Conservation (phyloP, 2,329 filamentous ascomycete genomes). For the Pezicula neosporulosa region DNA sequence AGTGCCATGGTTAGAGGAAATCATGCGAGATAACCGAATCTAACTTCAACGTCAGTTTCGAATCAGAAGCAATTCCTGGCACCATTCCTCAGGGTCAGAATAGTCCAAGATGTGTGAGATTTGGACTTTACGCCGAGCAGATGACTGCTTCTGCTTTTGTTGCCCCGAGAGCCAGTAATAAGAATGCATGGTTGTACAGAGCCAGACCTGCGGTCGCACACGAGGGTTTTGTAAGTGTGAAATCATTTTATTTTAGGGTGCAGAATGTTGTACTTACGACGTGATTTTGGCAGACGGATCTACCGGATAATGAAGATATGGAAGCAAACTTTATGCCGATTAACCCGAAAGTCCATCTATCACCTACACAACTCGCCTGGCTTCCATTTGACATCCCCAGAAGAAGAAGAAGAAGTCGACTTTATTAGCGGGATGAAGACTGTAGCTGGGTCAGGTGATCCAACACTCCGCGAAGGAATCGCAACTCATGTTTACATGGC, state of each 20-base stretch:
- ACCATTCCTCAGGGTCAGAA: conserved; percentile 36
- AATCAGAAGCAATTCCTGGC: conserved; percentile 37
- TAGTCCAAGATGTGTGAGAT: conserved; percentile 34
- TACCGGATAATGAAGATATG: conserved; percentile 29
- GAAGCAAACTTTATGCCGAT: conserved; percentile 39
- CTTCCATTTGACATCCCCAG: conserved; percentile 32
- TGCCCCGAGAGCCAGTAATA: conserved; percentile 36
- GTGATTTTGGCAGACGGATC: conserved; percentile 12
- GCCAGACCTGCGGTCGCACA: conserved; percentile 37
- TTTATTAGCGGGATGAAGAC: conserved; percentile 47
- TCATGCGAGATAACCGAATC: neutral
- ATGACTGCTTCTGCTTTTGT: conserved; percentile 42
- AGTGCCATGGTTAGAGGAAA: neutral
- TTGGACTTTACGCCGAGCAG: conserved; percentile 40
- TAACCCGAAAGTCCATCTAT: conserved; percentile 39
- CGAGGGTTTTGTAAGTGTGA: conserved; percentile 7
- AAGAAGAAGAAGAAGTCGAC: conserved; percentile 42
- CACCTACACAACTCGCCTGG: conserved; percentile 43
- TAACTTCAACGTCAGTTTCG: conserved; percentile 21
- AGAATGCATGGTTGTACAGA: conserved; percentile 35
- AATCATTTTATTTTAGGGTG: too few species aligned
- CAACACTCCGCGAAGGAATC: conserved; percentile 45
- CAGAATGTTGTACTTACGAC: too few species aligned
- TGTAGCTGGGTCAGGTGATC: conserved; percentile 44
- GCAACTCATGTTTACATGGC: conserved; percentile 46